Evolutionary conservation across 1,284 basidiomycete genomes (phyloP).

Genomic region (Xerocomus nothofagi): DNA sequence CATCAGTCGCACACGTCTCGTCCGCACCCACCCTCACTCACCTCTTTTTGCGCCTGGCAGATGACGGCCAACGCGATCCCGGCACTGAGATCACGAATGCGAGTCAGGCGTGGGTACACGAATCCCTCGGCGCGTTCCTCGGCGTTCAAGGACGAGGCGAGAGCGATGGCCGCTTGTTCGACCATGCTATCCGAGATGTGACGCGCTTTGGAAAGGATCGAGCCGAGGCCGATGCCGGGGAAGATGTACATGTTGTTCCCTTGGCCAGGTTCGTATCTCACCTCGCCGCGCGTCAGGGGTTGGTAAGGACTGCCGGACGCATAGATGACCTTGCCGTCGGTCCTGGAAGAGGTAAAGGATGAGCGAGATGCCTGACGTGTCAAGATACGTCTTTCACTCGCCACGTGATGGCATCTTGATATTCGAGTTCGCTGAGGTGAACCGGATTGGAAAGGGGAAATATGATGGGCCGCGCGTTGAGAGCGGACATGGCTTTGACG

Average conservation of each 20-base stretch:
- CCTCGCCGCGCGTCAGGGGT: constrained; percentile 50
- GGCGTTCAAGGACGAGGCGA: constrained; percentile 60
- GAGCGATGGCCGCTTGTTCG: constrained; percentile 57
- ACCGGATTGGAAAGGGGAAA: constrained; percentile 87
- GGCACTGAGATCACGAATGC: constrained; percentile 71
- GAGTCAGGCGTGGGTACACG: constrained; percentile 62
- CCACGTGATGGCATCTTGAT: constrained; percentile 72
- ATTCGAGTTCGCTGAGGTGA: constrained; percentile 67
- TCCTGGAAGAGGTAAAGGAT: constrained; percentile 39
- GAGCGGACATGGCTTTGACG: constrained; percentile 66
- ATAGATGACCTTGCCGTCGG: constrained; percentile 68
- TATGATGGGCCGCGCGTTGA: constrained; percentile 78
- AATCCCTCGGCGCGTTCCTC: constrained; percentile 59
- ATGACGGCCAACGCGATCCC: constrained; percentile 62
- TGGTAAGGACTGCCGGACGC: constrained; percentile 82
- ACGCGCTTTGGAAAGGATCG: constrained; percentile 58
- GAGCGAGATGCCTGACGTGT: constrained; percentile 5
- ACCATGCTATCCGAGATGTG: constrained; percentile 66
- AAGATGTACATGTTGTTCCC: constrained; percentile 80
- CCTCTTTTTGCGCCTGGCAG: constrained; percentile 62
- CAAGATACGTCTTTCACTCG: no score
- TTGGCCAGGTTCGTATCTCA: constrained; percentile 70
- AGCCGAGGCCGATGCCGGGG: constrained; percentile 66
- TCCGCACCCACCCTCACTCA: constrained; percentile 30
- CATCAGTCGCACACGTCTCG: not conserved